Percentiles rank a stretch among this genome's conserved stretches.
Conservation (phyloP, 208 protist genomes). For the Acanthamoeba culbertsoni region DNA sequence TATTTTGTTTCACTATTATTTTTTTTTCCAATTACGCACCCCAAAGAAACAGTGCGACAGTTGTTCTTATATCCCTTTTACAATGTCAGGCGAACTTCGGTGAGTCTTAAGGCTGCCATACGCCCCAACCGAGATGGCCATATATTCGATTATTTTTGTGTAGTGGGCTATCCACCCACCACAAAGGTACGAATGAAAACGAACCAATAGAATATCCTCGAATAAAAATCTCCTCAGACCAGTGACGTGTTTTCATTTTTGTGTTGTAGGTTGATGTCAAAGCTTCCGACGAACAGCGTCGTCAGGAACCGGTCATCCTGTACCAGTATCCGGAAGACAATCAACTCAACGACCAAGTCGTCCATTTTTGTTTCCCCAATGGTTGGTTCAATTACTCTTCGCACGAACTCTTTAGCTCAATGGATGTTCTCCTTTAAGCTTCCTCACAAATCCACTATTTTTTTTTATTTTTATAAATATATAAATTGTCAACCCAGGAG, state of each 20-base stretch:
- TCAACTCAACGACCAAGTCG: constrained; percentile 17
- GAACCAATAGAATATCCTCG: too few species aligned
- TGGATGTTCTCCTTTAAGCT: neutral
- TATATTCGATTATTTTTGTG: constrained; percentile 29
- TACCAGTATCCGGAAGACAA: constrained; percentile 20
- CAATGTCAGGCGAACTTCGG: neutral
- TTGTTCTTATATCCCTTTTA: neutral
- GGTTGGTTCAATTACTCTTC: neutral
- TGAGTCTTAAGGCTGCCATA: neutral
- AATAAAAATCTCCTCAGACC: too few species aligned
- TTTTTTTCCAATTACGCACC: neutral
- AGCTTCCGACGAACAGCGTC: neutral
- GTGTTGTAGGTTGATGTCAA: neutral
- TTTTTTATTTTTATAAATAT: too few species aligned
- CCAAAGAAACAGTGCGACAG: neutral
- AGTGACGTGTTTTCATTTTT: too few species aligned
- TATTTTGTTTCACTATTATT: neutral
- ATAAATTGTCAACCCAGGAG: too few species aligned
- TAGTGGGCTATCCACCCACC: constrained; percentile 12
- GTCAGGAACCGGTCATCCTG: neutral
- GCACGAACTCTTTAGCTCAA: neutral
- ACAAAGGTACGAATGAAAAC: neutral
- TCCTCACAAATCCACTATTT: too few species aligned
- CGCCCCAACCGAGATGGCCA: neutral
- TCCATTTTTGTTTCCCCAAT: constrained; percentile 10